Percentiles rank a stretch among this genome's conserved stretches.
phyloP scores from a whole-genome alignment of 352 stramenopile species.

The Pythium aquatile region DNA sequence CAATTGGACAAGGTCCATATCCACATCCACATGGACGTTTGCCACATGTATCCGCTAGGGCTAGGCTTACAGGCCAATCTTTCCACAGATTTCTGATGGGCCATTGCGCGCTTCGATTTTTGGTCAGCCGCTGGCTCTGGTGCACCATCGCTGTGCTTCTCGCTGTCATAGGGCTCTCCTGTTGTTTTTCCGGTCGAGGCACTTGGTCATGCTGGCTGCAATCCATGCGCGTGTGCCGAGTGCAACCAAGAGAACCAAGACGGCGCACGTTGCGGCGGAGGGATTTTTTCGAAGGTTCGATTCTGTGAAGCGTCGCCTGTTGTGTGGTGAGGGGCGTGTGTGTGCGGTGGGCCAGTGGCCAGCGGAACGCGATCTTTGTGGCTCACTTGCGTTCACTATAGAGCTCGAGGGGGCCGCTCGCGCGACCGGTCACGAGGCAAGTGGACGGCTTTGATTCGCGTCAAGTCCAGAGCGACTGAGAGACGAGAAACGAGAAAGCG shows the following conservation, averaged over 20 bases:
- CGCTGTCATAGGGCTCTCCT: neutral
- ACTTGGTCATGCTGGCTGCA: neutral
- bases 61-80: neutral
- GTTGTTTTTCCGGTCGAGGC: neutral
- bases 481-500: neutral
- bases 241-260: neutral
- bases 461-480: constrained; percentile 12
- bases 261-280: neutral
- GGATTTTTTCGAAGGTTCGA: constrained; percentile 7
- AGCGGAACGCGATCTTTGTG: constrained; percentile 12
- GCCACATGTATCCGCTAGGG: neutral
- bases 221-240: neutral
- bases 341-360: constrained; percentile 1
- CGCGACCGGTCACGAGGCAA: neutral
- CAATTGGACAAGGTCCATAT: neutral
- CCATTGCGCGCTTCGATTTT: neutral
- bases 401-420: neutral
- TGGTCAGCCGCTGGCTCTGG: neutral
- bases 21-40: neutral
- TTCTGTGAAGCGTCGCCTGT: constrained; percentile 2
- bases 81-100: constrained; percentile 3
- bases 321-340: neutral
- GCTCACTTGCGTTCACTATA: constrained; percentile 6
- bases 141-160: neutral
- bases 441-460: constrained; percentile 13